Evolutionary conservation across 352 stramenopile species (phyloP).

Genomic region (Blastocystis sp.): DNA sequence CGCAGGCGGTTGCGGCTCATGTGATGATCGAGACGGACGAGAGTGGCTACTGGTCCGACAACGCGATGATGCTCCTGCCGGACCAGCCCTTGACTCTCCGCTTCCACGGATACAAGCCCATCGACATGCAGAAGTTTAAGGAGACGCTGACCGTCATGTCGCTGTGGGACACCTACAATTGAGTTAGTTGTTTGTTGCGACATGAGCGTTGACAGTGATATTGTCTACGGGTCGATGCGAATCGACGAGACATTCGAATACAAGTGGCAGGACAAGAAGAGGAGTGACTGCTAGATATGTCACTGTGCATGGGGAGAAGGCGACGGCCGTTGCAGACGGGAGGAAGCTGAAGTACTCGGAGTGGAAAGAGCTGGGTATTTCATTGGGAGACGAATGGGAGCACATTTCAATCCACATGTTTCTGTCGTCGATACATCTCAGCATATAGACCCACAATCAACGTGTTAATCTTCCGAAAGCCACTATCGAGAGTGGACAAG

Average conservation of each 20-base stretch:
- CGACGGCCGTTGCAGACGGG: not conserved
- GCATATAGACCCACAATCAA: not conserved
- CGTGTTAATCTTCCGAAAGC: constrained; percentile 2
- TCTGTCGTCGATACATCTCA: not conserved
- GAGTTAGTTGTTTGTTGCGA: constrained; percentile 25
- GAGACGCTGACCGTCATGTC: constrained; percentile 75
- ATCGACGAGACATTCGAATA: constrained; percentile 41
- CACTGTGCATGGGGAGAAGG: not conserved
- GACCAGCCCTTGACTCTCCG: constrained; percentile 75
- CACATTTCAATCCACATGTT: constrained; percentile 46
- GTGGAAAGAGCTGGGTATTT: constrained; percentile 6
- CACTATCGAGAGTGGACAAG: not conserved
- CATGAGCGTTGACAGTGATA: not conserved
- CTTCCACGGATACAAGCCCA: constrained; percentile 72
- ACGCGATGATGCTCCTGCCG: constrained; percentile 78
- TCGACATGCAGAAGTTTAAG: constrained; percentile 73
- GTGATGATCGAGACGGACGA: constrained; percentile 77
- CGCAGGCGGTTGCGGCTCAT: constrained; percentile 77
- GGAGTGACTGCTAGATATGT: not conserved
- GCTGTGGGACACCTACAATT: constrained; percentile 76
- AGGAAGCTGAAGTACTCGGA: constrained; percentile 1
- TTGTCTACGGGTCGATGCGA: not conserved
- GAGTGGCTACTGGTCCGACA: constrained; percentile 77
- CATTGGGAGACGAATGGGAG: constrained; percentile 6
- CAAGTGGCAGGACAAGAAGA: not conserved